phyloP scores from a whole-genome alignment of 768 basidiomycete species.

The Coprinellus micaceus region DNA sequence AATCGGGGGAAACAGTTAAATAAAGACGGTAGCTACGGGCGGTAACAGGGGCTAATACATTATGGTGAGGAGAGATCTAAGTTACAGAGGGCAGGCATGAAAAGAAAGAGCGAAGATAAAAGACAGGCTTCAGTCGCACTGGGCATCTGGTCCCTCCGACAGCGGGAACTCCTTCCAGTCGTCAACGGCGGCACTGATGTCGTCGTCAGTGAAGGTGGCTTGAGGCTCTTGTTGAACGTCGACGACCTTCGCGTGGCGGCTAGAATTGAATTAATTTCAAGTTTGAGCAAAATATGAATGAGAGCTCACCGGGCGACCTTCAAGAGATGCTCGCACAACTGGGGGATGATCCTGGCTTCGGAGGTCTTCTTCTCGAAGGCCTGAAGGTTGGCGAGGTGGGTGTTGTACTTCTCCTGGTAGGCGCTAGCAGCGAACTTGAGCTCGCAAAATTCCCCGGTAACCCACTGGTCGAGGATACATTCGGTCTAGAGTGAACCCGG shows the following conservation, averaged over 20 bases:
- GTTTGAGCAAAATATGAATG: neutral
- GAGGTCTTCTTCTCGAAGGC: neutral
- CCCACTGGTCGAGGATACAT: neutral
- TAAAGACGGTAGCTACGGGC: too few relatives aligned
- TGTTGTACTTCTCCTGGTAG: neutral
- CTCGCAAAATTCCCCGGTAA: neutral
- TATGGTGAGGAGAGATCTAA: too few relatives aligned
- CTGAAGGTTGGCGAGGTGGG: neutral
- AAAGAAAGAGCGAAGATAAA: too few relatives aligned
- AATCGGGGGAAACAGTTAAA: too few relatives aligned
- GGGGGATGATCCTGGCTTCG: neutral
- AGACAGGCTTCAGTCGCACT: too few relatives aligned
- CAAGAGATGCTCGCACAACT: slow-evolving; percentile 11
- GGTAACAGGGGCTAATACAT: too few relatives aligned
- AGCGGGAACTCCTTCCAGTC: too few relatives aligned
- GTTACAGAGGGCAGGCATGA: too few relatives aligned
- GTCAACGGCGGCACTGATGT: too few relatives aligned
- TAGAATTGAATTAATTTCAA: neutral
- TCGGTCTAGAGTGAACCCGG: neutral
- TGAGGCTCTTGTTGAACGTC: neutral
- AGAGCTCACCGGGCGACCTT: slow-evolving; percentile 13
- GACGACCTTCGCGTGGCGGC: neutral
- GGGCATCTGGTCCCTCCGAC: too few relatives aligned
- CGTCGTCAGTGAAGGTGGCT: too few relatives aligned
- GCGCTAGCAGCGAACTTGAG: neutral